Base-by-base conservation (phyloP, 192 early-diverging fungal genomes). In the Oehlia diaphana region DNA sequence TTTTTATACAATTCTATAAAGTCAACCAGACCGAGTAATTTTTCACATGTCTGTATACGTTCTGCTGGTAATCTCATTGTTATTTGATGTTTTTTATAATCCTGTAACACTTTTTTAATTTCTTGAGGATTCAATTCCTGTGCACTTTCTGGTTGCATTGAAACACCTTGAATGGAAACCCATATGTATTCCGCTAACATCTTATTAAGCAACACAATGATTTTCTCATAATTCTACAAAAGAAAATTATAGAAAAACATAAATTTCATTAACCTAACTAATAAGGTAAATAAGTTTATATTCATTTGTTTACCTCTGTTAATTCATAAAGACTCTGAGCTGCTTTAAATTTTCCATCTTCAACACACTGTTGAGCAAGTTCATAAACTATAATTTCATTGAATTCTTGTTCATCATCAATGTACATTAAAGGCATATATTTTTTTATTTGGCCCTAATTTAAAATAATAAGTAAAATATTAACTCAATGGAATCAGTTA, bases 201-300 rank as follows among this genome's bases (percentile, higher is more conserved):
- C 5, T 80, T 73, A 44, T 76, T 77, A n/a, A 84, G 28, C 10
- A 84, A 61, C 44, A 66, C 19, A 9, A 82, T 65, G 0, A 77
- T 72, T 12, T 33, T 39, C 9, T 82, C 80, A 53, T 82, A 86
- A 69, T 84, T 83, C 85, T 86, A 78, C 6, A 23, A 26, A 37
- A 70, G 2, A 44, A 77, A 76, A 74, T 13, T 74, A 74, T 21
- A 28, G 12, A 61, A 53, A 76, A 77, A 39, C 7, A 10, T 78
- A 2, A 19, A 31, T 49, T 49, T 31, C 7, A 68, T 50, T 49
- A 19, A 3, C 9, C 5, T 49, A 50, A 26, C 26, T 2, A 77
- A 35, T 23, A 10, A n/a, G 21, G 28, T 47, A 47, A 47, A 47
- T 9, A 47, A 16, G 4, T 14, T 0, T 28, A 69, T 53, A 31